phyloP scores from a whole-genome alignment of 257 asterid genomes.

The Solanum pinnatisectum region DNA sequence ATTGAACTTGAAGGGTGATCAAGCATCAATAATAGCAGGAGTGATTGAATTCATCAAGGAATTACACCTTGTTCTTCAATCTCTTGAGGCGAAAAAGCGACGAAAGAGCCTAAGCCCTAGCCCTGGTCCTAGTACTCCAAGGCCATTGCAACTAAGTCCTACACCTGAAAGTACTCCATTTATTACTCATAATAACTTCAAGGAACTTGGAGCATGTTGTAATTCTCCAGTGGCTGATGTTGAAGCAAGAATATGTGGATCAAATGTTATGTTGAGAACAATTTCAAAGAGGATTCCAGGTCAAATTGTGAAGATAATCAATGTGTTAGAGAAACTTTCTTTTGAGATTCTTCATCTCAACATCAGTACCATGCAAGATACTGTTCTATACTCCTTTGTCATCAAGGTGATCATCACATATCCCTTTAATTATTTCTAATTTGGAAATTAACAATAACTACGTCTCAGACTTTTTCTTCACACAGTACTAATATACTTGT shows the following conservation, averaged over 20 bases:
- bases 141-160: slow-evolving; percentile 38
- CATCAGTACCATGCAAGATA: slow-evolving; percentile 90
- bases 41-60: slow-evolving; percentile 94
- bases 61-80: slow-evolving; percentile 65
- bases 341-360: slow-evolving; percentile 81
- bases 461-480: background rate
- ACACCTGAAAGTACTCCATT: slow-evolving; percentile 29
- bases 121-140: slow-evolving; percentile 36
- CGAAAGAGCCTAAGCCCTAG: slow-evolving; percentile 64
- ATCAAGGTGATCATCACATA: slow-evolving; percentile 37
- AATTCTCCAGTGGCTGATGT: slow-evolving; percentile 82
- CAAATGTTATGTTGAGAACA: slow-evolving; percentile 62
- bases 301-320: slow-evolving; percentile 59
- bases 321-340: slow-evolving; percentile 52
- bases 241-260: slow-evolving; percentile 72
- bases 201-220: slow-evolving; percentile 80
- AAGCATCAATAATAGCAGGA: slow-evolving; percentile 93
- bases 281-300: slow-evolving; percentile 63
- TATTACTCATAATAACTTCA: slow-evolving; percentile 19
- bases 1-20: slow-evolving; percentile 56
- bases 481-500: background rate
- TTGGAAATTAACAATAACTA: background rate
- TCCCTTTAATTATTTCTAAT: background rate
- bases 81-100: slow-evolving; percentile 68
- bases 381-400: slow-evolving; percentile 86